These are phyloP conservation scores for Verticillium dahliae DNA, from an alignment of 2,329 filamentous ascomycete genomes.

Conservation along the genomic window DNA sequence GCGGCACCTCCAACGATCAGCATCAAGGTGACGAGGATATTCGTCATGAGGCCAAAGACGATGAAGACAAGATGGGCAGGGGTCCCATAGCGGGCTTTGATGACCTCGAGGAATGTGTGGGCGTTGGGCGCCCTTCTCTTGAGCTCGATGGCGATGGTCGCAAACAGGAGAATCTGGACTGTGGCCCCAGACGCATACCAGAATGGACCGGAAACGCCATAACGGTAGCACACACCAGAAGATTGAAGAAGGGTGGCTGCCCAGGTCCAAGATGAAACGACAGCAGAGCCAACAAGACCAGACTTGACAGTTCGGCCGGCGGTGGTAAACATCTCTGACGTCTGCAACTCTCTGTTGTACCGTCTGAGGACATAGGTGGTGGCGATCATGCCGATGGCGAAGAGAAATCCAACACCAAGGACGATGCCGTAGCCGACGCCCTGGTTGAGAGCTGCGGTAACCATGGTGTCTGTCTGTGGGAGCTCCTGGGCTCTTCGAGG, in stretches of 20 bases:
- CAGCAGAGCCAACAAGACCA: constrained; percentile 72
- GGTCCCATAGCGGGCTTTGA: constrained; percentile 64
- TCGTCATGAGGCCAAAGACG: constrained; percentile 69
- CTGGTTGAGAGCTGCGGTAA: constrained; percentile 35
- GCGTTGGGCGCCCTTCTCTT: constrained; percentile 75
- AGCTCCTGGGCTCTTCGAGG: not conserved
- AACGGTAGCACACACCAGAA: constrained; percentile 67
- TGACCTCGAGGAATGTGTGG: constrained; percentile 69
- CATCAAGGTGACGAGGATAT: constrained; percentile 69
- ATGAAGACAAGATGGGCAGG: constrained; percentile 65
- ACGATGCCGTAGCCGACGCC: constrained; percentile 74
- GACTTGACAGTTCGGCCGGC: constrained; percentile 77
- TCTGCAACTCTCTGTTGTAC: constrained; percentile 64
- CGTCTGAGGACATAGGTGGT: constrained; percentile 65
- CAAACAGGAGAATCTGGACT: constrained; percentile 83
- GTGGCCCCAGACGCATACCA: constrained; percentile 64
- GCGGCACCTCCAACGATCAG: constrained; percentile 73
- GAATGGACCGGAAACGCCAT: constrained; percentile 49
- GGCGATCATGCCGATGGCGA: constrained; percentile 68
- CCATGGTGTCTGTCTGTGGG: constrained; percentile 5
- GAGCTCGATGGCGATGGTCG: constrained; percentile 76
- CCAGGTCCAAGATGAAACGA: constrained; percentile 84
- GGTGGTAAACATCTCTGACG: constrained; percentile 79
- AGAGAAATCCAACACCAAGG: constrained; percentile 65
- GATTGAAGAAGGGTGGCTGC: constrained; percentile 68